Conservation (phyloP, 1,284 basidiomycete species). For the Coniferiporia sulphurascens region DNA sequence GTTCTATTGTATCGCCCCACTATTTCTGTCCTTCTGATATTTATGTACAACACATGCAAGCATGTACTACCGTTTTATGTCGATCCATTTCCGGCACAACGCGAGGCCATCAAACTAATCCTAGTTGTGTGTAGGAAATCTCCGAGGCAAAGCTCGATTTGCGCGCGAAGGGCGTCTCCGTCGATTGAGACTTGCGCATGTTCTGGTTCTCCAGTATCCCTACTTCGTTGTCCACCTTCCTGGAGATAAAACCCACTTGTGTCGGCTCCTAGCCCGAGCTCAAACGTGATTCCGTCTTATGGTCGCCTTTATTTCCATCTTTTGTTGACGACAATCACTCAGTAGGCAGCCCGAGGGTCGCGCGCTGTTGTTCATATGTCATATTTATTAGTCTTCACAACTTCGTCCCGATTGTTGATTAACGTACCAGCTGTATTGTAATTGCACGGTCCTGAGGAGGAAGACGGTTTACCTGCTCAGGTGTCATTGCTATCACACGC, state of each 20-base stretch:
- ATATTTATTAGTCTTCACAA: neutral
- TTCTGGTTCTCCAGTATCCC: neutral
- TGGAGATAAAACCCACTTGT: neutral
- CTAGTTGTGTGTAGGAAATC: slow-evolving; percentile 33
- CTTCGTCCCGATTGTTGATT: neutral
- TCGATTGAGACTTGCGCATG: slow-evolving; percentile 34
- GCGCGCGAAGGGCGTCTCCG: slow-evolving; percentile 42
- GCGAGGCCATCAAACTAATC: slow-evolving; percentile 7
- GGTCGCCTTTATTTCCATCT: neutral
- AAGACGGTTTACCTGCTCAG: slow-evolving; percentile 14
- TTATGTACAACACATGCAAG: neutral
- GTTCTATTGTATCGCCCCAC: too few species aligned
- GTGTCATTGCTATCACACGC: slow-evolving; percentile 18
- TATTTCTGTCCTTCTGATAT: neutral
- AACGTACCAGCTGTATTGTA: slow-evolving; percentile 16
- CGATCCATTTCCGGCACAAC: neutral
- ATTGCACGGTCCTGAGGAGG: slow-evolving; percentile 17
- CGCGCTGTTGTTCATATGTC: slow-evolving; percentile 5
- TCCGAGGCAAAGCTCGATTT: slow-evolving; percentile 46
- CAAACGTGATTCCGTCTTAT: neutral
- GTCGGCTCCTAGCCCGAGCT: neutral
- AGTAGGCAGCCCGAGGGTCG: slow-evolving; percentile 14
- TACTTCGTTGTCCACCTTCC: neutral
- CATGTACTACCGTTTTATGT: neutral
- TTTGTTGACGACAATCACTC: slow-evolving; percentile 1